A percentile compares a stretch with the other conserved stretches of the same genome.
phyloP scores from a whole-genome alignment of 2,329 filamentous ascomycete genomes.

The Emergomyces africanus region DNA sequence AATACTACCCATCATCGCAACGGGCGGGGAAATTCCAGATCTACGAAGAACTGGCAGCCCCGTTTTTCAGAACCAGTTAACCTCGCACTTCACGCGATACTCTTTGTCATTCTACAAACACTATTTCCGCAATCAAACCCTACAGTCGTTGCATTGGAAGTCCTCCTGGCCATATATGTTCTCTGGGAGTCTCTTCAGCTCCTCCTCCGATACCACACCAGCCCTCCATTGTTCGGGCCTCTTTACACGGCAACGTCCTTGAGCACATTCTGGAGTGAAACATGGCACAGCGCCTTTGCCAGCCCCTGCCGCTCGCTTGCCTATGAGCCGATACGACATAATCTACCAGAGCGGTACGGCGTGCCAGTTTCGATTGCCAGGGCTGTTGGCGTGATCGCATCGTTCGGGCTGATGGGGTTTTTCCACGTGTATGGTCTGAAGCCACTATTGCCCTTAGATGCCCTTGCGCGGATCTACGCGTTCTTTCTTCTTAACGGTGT shows the following conservation, averaged over 20 bases:
- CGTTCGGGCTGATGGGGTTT: slow-evolving; percentile 27
- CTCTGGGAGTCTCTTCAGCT: slow-evolving; percentile 29
- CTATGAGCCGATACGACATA: slow-evolving; percentile 24
- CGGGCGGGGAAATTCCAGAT: not conserved
- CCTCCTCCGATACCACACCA: slow-evolving; percentile 24
- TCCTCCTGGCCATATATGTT: slow-evolving; percentile 29
- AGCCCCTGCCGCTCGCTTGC: slow-evolving; percentile 28
- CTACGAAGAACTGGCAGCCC: slow-evolving; percentile 11
- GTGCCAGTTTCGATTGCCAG: slow-evolving; percentile 21
- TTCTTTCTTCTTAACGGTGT: slow-evolving; percentile 32
- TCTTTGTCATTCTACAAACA: slow-evolving; percentile 24
- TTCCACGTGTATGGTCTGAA: slow-evolving; percentile 29
- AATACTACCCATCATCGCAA: not conserved
- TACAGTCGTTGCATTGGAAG: slow-evolving; percentile 25
- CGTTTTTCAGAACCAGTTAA: slow-evolving; percentile 26
- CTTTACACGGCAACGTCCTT: slow-evolving; percentile 26
- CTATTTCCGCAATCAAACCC: slow-evolving; percentile 23
- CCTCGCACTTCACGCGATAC: slow-evolving; percentile 21
- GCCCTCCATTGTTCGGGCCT: slow-evolving; percentile 29
- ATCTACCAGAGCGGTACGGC: slow-evolving; percentile 18
- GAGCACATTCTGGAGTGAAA: slow-evolving; percentile 29
- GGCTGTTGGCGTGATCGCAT: slow-evolving; percentile 23
- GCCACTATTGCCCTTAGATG: slow-evolving; percentile 22
- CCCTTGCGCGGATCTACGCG: slow-evolving; percentile 20
- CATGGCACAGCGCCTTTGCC: slow-evolving; percentile 32